Evolutionary conservation across 2,329 filamentous ascomycete species (phyloP), one percentile per base, ranked within the genome.

Genomic region (Alternaria sp.): DNA sequence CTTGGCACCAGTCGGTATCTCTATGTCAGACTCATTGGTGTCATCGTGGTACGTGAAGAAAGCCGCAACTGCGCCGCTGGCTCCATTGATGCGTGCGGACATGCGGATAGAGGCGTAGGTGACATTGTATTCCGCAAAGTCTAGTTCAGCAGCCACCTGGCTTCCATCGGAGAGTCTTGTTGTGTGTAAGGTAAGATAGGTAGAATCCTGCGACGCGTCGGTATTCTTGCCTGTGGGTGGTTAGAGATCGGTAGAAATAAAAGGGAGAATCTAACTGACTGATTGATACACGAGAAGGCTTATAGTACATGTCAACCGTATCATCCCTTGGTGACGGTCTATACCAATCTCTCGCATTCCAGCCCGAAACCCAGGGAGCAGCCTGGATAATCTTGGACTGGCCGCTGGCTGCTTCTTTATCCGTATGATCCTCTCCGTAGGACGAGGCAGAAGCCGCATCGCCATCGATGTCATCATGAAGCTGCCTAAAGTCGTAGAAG

Each of bases 401-500:
- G 5, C 45, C 32, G 30, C 49, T 44, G 4, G 26, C 30, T 15
- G 52, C 10, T n/a, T 45, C 49, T 11, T 26, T 50, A 12, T 8
- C 11, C 23, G 30, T 44, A 15, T 47, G 17, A 21, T 12, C 25
- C 13, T 44, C 15, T 17, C n/a, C 52, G 19, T 47, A 25, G 6
- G 46, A n/a, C 19, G 26, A 10, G 17, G 26, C 15, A 9, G 46
- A 32, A 25, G 43, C 28, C 11, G 36, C 43, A 13, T 43, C 19
- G 19, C 25, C 40, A 10, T 36, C 8, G 17, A n/a, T 5, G 15
- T 30, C 7, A 11, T 60, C 52, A 23, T 52, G 40, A 3, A 57
- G 23, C 0, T 65, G 57, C 1, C 66, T 58, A 19, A 69, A 69
- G 52, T 69, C 66, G 49, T 66, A 69, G 30, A 69, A 69, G 15